Evolutionary conservation across 1,284 basidiomycete species (phyloP), one percentile per base, ranked within the genome.

Genomic region (Agaricales sp.): DNA sequence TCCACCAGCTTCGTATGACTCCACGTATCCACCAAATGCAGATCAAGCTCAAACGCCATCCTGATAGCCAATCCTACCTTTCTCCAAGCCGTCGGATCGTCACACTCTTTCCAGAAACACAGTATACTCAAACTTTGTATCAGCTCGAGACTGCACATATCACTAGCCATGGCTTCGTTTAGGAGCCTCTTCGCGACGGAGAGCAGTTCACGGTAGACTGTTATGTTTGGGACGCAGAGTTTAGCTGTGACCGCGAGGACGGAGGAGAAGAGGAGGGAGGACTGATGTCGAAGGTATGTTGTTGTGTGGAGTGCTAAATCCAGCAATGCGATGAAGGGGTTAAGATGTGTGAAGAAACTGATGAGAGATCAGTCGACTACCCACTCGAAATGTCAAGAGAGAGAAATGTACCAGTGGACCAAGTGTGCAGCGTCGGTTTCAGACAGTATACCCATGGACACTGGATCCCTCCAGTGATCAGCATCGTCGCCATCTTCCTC

Each of bases 281-380:
- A 87, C 52, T 76, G 78, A 19, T 71, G 71, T 55, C 89, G 85
- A 56, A 91, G 79, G 60, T 89, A 89, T 35, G 69, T 56, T 46
- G 80, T 74, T 0, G 86, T 80, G 62, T 91, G 87, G 25, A 91
- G 66, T 25, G 78, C 69, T 24, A 85, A 82, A 64, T 91, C 88
- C 59, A 91, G 88, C 26, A 91, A 70, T 61, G 87, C 88, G 67
- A 91, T 78, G 64, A 89, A 91, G 12, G 85, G 83, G 60, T 91
- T 91, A 47, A 91, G 73, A 49, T 85, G 82, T 50, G 86, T 62
- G 65, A 85, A 88, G 59, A 89, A 73, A 55, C 77, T 66, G 59
- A 88, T 86, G 55, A 87, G 87, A 38, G 87, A 46, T 77, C 71
- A 57, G 74, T 73, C 35, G 82, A 18, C 4, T n/a, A 41, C 6